These are phyloP conservation scores for Carex littledalei DNA, from an alignment of 176 grass and related monocot species.

Conservation along the genomic window DNA sequence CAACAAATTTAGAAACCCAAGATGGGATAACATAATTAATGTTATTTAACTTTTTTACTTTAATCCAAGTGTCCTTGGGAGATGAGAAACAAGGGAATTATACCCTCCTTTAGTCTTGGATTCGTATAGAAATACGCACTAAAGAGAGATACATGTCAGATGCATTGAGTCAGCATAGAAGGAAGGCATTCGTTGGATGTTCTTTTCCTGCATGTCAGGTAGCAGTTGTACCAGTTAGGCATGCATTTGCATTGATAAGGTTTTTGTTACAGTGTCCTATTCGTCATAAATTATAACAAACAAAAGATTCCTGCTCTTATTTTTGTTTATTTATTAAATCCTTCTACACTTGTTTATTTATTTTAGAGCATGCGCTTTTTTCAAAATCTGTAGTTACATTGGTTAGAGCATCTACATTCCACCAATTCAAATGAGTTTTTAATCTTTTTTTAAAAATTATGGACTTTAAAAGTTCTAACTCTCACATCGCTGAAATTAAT, in stretches of 20 bases:
- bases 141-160: conserved; percentile 12
- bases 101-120: conserved; percentile 21
- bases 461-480: too few relatives aligned
- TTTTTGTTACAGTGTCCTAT: conserved; percentile 5
- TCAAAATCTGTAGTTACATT: not conserved
- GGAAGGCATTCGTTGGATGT: conserved; percentile 16
- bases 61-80: not conserved
- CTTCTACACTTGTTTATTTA: not conserved
- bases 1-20: not conserved
- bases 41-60: not conserved
- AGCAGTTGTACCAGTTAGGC: conserved; percentile 12
- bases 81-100: conserved; percentile 12
- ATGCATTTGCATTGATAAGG: conserved; percentile 1
- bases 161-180: not conserved
- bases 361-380: not conserved
- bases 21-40: conserved; percentile 4
- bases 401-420: not conserved
- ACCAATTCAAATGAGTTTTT: too few relatives aligned
- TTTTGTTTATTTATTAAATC: not conserved
- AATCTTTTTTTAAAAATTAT: too few relatives aligned
- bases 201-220: conserved; percentile 29
- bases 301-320: not conserved
- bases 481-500: too few relatives aligned
- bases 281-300: conserved; percentile 14
- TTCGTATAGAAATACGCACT: not conserved